These are phyloP conservation scores for Daldinia caldariorum DNA, from an alignment of 495 filamentous ascomycete genomes.

Conservation along the genomic window DNA sequence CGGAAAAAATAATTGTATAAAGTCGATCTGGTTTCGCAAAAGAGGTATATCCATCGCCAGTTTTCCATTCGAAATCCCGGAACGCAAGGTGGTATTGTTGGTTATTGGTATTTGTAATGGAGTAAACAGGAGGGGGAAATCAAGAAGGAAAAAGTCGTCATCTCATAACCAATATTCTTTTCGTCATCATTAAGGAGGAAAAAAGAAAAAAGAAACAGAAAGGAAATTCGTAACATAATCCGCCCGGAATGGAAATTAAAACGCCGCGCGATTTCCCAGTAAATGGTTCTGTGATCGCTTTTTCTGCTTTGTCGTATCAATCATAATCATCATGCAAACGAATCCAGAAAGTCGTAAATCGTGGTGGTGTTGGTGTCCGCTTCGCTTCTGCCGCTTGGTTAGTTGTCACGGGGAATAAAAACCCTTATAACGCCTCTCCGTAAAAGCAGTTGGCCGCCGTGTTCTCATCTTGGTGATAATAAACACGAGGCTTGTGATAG, in stretches of 20 bases:
- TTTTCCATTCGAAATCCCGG: neutral
- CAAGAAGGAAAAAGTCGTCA: conserved; percentile 23
- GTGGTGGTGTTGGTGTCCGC: conserved; percentile 7
- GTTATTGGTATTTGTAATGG: neutral
- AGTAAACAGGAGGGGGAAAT: conserved; percentile 6
- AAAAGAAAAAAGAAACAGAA: neutral
- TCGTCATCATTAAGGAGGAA: conserved; percentile 28
- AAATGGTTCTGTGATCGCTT: conserved; percentile 9
- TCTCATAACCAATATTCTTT: conserved; percentile 22
- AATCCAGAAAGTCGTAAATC: conserved; percentile 11
- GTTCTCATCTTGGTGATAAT: conserved; percentile 15
- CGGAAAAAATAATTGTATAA: neutral
- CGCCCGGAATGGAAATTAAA: conserved; percentile 23
- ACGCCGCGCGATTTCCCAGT: conserved; percentile 33
- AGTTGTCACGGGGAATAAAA: neutral
- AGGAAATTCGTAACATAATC: conserved; percentile 6
- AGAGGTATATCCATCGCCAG: conserved; percentile 6
- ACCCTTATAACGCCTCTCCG: conserved; percentile 28
- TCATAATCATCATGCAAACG: conserved; percentile 30
- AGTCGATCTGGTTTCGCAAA: conserved; percentile 17
- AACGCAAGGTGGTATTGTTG: neutral
- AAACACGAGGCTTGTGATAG: conserved; percentile 28
- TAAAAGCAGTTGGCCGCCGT: conserved; percentile 14
- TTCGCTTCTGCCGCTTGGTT: neutral
- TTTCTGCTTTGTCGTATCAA: conserved; percentile 22